Evolutionary conservation across 148 eudicot species (phyloP).

Genomic region (Spergularia marina): DNA sequence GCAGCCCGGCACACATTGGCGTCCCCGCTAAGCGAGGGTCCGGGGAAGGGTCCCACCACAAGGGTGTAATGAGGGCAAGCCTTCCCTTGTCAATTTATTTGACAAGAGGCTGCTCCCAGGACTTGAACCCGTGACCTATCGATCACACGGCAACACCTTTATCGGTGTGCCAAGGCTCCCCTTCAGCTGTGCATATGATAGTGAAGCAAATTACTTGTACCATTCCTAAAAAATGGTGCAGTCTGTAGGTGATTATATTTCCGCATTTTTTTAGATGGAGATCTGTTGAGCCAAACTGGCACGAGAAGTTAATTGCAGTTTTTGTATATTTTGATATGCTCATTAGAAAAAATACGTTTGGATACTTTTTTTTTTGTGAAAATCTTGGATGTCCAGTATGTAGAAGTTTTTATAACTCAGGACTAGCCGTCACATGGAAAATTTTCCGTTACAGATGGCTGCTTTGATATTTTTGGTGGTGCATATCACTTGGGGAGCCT

Average conservation of each 20-base stretch:
- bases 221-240: too few relatives aligned
- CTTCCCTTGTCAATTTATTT: too few relatives aligned
- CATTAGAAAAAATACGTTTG: background rate
- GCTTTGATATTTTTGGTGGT: slow-evolving; percentile 39
- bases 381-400: slow-evolving; percentile 17
- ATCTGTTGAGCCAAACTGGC: background rate
- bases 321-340: background rate
- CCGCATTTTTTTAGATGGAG: background rate
- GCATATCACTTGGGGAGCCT: slow-evolving; percentile 30
- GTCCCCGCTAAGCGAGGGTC: too few relatives aligned
- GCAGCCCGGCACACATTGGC: too few relatives aligned
- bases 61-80: too few relatives aligned
- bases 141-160: too few relatives aligned
- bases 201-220: too few relatives aligned
- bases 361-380: slow-evolving; percentile 8
- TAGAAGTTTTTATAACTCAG: slow-evolving; percentile 31
- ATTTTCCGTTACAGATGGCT: slow-evolving; percentile 25
- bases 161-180: too few relatives aligned
- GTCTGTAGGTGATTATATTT: background rate
- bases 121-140: too few relatives aligned
- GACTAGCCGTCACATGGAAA: slow-evolving; percentile 24
- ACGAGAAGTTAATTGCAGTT: background rate
- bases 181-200: too few relatives aligned
- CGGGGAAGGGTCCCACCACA: too few relatives aligned
- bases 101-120: too few relatives aligned